phyloP scores from a whole-genome alignment of 1,284 basidiomycete species.

The Fistulina hepatica region DNA sequence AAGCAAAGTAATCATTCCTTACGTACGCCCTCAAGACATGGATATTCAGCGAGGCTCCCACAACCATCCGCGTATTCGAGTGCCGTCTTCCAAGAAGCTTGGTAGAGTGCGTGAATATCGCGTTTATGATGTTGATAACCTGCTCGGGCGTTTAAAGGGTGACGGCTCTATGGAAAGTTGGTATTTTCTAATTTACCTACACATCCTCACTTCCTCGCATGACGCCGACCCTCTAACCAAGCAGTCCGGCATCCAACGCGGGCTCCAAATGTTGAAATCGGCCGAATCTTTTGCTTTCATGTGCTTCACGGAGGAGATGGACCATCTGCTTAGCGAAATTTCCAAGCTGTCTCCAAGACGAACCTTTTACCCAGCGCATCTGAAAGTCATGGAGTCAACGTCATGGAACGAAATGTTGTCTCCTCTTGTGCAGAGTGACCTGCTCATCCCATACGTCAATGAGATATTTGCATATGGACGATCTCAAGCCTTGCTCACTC shows the following conservation, averaged over 20 bases:
- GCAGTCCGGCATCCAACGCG: slow-evolving; percentile 36
- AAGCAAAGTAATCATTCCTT: slow-evolving; percentile 3
- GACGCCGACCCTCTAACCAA: slow-evolving; percentile 35
- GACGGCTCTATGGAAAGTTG: slow-evolving; percentile 22
- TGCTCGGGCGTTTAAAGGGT: slow-evolving; percentile 16
- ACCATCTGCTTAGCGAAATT: slow-evolving; percentile 25
- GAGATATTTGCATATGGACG: too few species aligned
- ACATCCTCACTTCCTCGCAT: slow-evolving; percentile 32
- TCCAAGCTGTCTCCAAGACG: slow-evolving; percentile 25
- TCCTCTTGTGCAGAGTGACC: slow-evolving; percentile 18
- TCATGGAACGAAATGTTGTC: slow-evolving; percentile 23
- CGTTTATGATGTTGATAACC: slow-evolving; percentile 5
- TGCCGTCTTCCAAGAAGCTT: slow-evolving; percentile 1
- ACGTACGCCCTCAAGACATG: slow-evolving; percentile 4
- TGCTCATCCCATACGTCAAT: slow-evolving; percentile 8
- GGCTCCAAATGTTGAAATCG: slow-evolving; percentile 28
- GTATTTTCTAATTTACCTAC: slow-evolving; percentile 33
- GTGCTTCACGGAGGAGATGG: slow-evolving; percentile 21
- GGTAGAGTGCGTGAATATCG: background rate
- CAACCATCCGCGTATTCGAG: slow-evolving; percentile 2
- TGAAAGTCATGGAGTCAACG: slow-evolving; percentile 29
- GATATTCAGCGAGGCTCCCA: background rate
- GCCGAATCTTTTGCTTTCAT: slow-evolving; percentile 30
- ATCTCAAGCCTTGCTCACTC: too few species aligned
- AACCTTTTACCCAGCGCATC: slow-evolving; percentile 29